Conservation (phyloP, 768 basidiomycete species). For the Ephemerocybe angulata region DNA sequence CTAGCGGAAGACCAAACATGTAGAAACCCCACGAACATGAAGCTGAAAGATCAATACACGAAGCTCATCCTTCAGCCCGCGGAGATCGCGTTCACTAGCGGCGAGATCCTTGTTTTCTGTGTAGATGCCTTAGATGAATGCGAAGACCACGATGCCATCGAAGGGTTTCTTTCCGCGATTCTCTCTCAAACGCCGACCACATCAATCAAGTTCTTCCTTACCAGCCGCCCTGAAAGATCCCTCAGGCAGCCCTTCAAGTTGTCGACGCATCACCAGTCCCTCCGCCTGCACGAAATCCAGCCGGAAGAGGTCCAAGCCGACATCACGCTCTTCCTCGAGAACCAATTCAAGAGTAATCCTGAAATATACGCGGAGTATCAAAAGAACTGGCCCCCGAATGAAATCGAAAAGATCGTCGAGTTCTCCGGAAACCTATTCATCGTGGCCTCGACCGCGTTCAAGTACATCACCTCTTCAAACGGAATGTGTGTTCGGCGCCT, state of each 20-base stretch:
- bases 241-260: slow-evolving; percentile 6
- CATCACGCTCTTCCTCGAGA: slow-evolving; percentile 1
- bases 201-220: slow-evolving; percentile 20
- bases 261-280: slow-evolving; percentile 1
- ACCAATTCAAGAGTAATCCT: neutral
- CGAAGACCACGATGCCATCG: slow-evolving; percentile 8
- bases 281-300: slow-evolving; percentile 9
- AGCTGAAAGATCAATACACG: slow-evolving; percentile 3
- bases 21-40: neutral
- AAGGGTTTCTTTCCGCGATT: slow-evolving; percentile 13
- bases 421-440: neutral
- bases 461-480: neutral
- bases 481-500: neutral
- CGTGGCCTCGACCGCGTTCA: neutral
- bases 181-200: slow-evolving; percentile 6
- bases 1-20: neutral
- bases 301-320: slow-evolving; percentile 3
- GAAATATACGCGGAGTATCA: neutral
- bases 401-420: neutral
- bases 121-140: slow-evolving; percentile 24
- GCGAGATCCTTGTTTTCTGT: slow-evolving; percentile 10
- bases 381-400: neutral
- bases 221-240: slow-evolving; percentile 17
- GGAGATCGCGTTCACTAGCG: neutral
- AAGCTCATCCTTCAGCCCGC: neutral